These are phyloP conservation scores for Amanita phalloides DNA, from an alignment of 768 basidiomycete genomes.

Conservation along the genomic window DNA sequence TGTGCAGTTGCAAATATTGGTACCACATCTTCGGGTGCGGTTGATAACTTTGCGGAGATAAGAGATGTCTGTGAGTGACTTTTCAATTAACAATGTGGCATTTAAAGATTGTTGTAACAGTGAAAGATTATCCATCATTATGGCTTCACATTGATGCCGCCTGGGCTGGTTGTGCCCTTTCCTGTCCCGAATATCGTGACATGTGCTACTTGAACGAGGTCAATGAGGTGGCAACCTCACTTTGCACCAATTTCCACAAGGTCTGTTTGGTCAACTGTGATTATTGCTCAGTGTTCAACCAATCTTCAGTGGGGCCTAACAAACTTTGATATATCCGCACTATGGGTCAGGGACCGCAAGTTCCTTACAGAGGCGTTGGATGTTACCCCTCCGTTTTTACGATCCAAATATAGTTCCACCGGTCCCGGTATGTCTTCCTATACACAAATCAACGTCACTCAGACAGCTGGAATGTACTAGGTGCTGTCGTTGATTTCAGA, in stretches of 20 bases:
- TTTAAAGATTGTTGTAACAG: slow-evolving; percentile 22
- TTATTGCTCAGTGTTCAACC: neutral
- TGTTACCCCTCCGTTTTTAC: slow-evolving; percentile 75
- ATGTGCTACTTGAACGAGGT: slow-evolving; percentile 52
- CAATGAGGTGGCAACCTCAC: slow-evolving; percentile 68
- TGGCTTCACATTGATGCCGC: slow-evolving; percentile 88
- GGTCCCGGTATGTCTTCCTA: slow-evolving; percentile 12
- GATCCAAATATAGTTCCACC: slow-evolving; percentile 69
- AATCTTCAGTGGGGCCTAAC: slow-evolving; percentile 70
- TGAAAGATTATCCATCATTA: slow-evolving; percentile 46
- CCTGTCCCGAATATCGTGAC: slow-evolving; percentile 70
- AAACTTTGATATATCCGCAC: slow-evolving; percentile 73
- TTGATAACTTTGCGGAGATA: slow-evolving; percentile 72
- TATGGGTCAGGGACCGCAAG: slow-evolving; percentile 72
- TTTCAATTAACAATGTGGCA: neutral
- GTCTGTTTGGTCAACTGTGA: slow-evolving; percentile 17
- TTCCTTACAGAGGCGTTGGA: slow-evolving; percentile 74
- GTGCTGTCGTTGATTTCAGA: slow-evolving; percentile 77
- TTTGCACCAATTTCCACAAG: slow-evolving; percentile 92
- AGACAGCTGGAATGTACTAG: slow-evolving; percentile 17
- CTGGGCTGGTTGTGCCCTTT: slow-evolving; percentile 81
- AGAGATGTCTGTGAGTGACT: slow-evolving; percentile 46
- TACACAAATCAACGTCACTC: neutral
- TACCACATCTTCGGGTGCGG: slow-evolving; percentile 82
- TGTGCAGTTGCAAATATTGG: slow-evolving; percentile 79